Evolutionary conservation across 352 stramenopile species (phyloP).

Genomic region (Phytophthora fragariae): DNA sequence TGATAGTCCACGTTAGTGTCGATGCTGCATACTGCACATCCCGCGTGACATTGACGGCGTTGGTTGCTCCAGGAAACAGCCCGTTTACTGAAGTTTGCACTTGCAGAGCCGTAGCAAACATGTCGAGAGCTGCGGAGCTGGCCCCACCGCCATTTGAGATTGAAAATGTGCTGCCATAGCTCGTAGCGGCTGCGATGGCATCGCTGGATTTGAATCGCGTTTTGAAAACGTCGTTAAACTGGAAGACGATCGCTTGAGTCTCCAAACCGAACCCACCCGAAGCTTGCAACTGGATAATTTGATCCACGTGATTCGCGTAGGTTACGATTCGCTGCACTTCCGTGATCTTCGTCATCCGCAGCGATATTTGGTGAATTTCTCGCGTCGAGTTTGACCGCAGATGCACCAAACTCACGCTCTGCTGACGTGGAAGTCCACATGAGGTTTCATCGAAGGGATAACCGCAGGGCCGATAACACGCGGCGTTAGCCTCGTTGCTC

Average conservation of each 20-base stretch:
- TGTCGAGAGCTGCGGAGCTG: conserved; percentile 44
- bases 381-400: conserved; percentile 66
- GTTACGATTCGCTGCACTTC: conserved; percentile 76
- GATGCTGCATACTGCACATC: conserved; percentile 44
- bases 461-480: conserved; percentile 77
- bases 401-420: conserved; percentile 65
- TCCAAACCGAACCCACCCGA: conserved; percentile 57
- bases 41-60: conserved; percentile 43
- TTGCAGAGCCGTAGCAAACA: conserved; percentile 54
- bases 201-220: conserved; percentile 43
- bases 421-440: conserved; percentile 73
- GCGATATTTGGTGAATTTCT: conserved; percentile 69
- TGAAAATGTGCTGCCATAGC: conserved; percentile 56
- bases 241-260: conserved; percentile 55
- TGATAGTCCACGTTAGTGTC: conserved; percentile 59
- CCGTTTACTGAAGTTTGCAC: conserved; percentile 56
- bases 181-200: conserved; percentile 39
- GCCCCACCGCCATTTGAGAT: conserved; percentile 32
- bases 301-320: conserved; percentile 65
- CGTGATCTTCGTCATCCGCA: conserved; percentile 57
- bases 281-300: conserved; percentile 51
- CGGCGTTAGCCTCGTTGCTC: conserved; percentile 70
- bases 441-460: conserved; percentile 59
- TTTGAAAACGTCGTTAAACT: conserved; percentile 64
- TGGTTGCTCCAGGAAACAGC: conserved; percentile 35